Conservation (phyloP, 306 rosid genomes). For the Bauhinia variegata region DNA sequence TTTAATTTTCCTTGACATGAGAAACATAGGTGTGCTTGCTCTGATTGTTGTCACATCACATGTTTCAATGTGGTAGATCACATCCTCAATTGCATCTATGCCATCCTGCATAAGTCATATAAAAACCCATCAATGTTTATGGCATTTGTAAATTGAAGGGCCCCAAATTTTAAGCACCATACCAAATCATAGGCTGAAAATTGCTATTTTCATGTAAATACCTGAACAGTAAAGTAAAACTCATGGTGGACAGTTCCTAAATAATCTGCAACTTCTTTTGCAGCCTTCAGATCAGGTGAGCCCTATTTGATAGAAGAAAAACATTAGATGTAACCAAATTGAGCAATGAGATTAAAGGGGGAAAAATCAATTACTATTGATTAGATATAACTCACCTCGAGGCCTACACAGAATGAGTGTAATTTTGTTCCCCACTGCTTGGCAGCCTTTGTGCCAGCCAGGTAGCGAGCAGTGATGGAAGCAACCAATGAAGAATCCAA, state of each 20-base stretch:
- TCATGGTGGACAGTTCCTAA: conserved; percentile 94
- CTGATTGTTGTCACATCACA: conserved; percentile 94
- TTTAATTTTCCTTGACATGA: conserved; percentile 89
- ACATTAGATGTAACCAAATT: conserved; percentile 2
- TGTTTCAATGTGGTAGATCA: conserved; percentile 88
- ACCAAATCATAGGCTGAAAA: too few relatives aligned
- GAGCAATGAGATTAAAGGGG: not conserved
- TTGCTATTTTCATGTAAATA: conserved; percentile 21
- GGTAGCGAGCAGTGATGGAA: conserved; percentile 86
- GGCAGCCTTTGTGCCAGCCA: conserved; percentile 78
- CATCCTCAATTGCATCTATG: conserved; percentile 94
- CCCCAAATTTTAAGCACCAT: not conserved
- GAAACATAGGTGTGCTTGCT: conserved; percentile 97
- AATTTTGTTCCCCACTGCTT: conserved; percentile 93
- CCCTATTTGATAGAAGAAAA: conserved; percentile 53
- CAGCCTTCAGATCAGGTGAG: conserved; percentile 99
- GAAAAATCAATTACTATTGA: not conserved
- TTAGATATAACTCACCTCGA: conserved; percentile 57
- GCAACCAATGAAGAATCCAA: conserved; percentile 94
- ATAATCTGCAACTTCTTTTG: conserved; percentile 86
- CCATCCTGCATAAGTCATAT: conserved; percentile 65
- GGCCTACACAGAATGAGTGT: conserved; percentile 92
- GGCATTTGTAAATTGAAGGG: not conserved
- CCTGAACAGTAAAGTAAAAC: conserved; percentile 87
- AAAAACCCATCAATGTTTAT: conserved; percentile 3